These are phyloP conservation scores for Claviceps cyperi DNA, from an alignment of 2,329 filamentous ascomycete species.

Conservation along the genomic window DNA sequence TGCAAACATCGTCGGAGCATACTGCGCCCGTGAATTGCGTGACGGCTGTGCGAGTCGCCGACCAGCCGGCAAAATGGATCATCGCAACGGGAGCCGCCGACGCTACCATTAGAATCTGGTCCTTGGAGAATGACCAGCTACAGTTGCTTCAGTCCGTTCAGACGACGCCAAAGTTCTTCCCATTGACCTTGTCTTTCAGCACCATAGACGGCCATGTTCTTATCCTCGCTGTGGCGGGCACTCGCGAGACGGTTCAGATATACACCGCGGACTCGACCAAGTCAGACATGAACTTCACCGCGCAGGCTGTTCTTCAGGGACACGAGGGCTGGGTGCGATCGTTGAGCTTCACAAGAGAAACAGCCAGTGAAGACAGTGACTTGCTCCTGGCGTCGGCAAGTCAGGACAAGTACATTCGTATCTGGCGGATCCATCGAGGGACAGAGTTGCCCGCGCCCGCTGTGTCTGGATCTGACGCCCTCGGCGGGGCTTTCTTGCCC, in stretches of 20 bases:
- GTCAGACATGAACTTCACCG: conserved; percentile 39
- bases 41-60: conserved; percentile 24
- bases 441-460: conserved; percentile 45
- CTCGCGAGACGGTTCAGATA: conserved; percentile 67
- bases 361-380: conserved; percentile 40
- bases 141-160: conserved; percentile 55
- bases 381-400: conserved; percentile 81
- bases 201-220: conserved; percentile 39
- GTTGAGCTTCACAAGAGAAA: conserved; percentile 60
- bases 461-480: conserved; percentile 38
- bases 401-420: conserved; percentile 90
- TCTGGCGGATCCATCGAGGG: conserved; percentile 75
- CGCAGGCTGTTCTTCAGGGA: conserved; percentile 65
- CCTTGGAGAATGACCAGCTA: conserved; percentile 33
- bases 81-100: conserved; percentile 74
- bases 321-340: conserved; percentile 94
- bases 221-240: conserved; percentile 74
- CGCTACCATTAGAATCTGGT: conserved; percentile 59
- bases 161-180: conserved; percentile 67
- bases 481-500: conserved; percentile 41
- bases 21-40: conserved; percentile 62
- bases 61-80: conserved; percentile 22
- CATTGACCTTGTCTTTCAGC: conserved; percentile 59
- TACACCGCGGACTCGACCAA: conserved; percentile 42
- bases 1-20: conserved; percentile 48